These are phyloP conservation scores for Pseudozyma sp. DNA, from an alignment of 1,284 basidiomycete species.

Conservation along the genomic window DNA sequence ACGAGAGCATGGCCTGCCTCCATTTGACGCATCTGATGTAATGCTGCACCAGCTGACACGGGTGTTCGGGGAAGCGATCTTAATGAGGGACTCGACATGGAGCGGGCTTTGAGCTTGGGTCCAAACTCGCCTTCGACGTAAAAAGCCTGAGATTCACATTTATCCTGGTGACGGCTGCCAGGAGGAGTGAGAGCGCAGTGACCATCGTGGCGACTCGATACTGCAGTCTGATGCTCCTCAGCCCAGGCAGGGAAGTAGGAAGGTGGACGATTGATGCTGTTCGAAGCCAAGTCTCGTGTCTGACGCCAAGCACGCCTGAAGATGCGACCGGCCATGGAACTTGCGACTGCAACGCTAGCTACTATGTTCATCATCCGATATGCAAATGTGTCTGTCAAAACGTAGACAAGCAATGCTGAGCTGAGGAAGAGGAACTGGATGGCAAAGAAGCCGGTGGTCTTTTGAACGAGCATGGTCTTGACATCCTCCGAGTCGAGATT, in stretches of 20 bases:
- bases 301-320: slow-evolving; percentile 58
- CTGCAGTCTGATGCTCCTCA: slow-evolving; percentile 39
- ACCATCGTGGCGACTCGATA: slow-evolving; percentile 6
- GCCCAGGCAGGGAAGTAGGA: slow-evolving; percentile 56
- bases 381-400: slow-evolving; percentile 32
- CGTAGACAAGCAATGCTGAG: slow-evolving; percentile 48
- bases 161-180: slow-evolving; percentile 7
- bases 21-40: slow-evolving; percentile 37
- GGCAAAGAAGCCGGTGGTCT: slow-evolving; percentile 55
- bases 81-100: slow-evolving; percentile 25
- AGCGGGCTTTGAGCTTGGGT: slow-evolving; percentile 23
- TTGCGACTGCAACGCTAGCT: slow-evolving; percentile 52
- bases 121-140: slow-evolving; percentile 50
- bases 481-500: slow-evolving; percentile 56
- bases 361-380: slow-evolving; percentile 58
- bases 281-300: slow-evolving; percentile 50
- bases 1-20: slow-evolving; percentile 20
- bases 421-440: slow-evolving; percentile 57
- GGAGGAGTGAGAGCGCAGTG: slow-evolving; percentile 6
- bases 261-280: slow-evolving; percentile 51
- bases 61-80: slow-evolving; percentile 19
- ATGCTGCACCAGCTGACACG: background rate
- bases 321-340: slow-evolving; percentile 59
- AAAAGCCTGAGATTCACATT: slow-evolving; percentile 33
- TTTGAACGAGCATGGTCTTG: slow-evolving; percentile 59